Conservation (phyloP, 2,329 filamentous ascomycete genomes). For the Colletotrichum magnum region DNA sequence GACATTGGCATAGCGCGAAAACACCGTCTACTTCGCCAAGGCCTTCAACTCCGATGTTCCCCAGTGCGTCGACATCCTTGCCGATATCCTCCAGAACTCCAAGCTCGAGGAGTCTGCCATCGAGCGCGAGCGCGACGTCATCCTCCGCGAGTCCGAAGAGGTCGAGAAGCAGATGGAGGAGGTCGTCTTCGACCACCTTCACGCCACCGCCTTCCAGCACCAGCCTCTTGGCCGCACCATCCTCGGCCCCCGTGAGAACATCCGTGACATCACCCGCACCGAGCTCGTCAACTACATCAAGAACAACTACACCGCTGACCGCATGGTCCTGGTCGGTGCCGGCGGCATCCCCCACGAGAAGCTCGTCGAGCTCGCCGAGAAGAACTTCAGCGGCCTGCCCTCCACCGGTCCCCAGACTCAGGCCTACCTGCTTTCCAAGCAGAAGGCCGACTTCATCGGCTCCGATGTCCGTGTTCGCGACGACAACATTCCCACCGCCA, state of each 20-base stretch:
- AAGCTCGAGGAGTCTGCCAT: conserved; percentile 95
- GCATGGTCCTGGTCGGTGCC: conserved; percentile 97
- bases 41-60: conserved; percentile 98
- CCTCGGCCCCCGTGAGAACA: conserved; percentile 97
- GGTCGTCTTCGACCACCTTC: conserved; percentile 98
- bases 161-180: conserved; percentile 99
- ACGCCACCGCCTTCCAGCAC: conserved; percentile 97
- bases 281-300: conserved; percentile 98
- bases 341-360: conserved; percentile 94
- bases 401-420: conserved; percentile 80
- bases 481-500: conserved; percentile 94
- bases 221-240: conserved; percentile 98
- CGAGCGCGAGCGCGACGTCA: conserved; percentile 98
- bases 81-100: conserved; percentile 99
- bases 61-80: conserved; percentile 96
- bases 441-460: conserved; percentile 94
- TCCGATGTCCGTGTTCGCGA: conserved; percentile 97
- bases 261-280: conserved; percentile 91
- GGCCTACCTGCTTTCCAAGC: conserved; percentile 84
- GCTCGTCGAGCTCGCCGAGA: conserved; percentile 95
- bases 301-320: conserved; percentile 99
- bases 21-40: conserved; percentile 99
- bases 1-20: conserved; percentile 79
- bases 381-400: conserved; percentile 90
- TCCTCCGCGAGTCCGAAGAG: conserved; percentile 98